A percentile compares a stretch with the other conserved stretches of the same genome.
Conservation (phyloP, 2,329 filamentous ascomycete species). For the Berkeleyomyces rouxiae region DNA sequence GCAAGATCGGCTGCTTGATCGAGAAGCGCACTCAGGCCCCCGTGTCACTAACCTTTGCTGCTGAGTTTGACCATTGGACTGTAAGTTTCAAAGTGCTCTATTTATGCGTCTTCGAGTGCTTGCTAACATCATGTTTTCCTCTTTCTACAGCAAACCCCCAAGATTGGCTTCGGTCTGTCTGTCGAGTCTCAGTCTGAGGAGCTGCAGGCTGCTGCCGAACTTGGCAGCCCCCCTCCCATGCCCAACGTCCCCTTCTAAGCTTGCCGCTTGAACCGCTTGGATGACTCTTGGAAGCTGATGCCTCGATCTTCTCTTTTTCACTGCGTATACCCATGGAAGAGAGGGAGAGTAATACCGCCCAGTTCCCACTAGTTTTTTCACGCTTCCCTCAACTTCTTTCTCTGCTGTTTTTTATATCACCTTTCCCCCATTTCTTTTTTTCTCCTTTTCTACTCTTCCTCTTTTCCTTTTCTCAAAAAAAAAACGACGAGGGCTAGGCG, state of each 20-base stretch:
- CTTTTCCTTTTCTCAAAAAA: not conserved
- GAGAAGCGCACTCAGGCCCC: slow-evolving; percentile 93
- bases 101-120: slow-evolving; percentile 17
- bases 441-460: not conserved
- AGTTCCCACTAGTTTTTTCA: not conserved
- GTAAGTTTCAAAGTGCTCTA: slow-evolving; percentile 36
- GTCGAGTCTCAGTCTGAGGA: slow-evolving; percentile 76
- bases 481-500: slow-evolving; percentile 3
- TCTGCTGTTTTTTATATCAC: slow-evolving; percentile 3
- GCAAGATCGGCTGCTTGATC: slow-evolving; percentile 79
- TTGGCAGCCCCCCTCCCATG: slow-evolving; percentile 32
- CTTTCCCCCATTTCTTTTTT: slow-evolving; percentile 4
- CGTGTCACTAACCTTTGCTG: slow-evolving; percentile 85
- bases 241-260: slow-evolving; percentile 50
- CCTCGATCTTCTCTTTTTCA: not conserved
- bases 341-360: not conserved
- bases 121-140: slow-evolving; percentile 15
- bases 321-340: not conserved
- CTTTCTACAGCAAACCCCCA: slow-evolving; percentile 62
- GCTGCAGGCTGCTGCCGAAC: slow-evolving; percentile 69
- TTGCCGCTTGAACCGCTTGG: not conserved
- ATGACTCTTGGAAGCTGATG: not conserved
- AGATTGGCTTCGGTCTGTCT: slow-evolving; percentile 85
- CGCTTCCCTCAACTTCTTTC: slow-evolving; percentile 7
- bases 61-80: slow-evolving; percentile 89